Percentiles rank a stretch among this genome's conserved stretches.
These are phyloP conservation scores for Quercus agrifolia DNA, from an alignment of 306 rosid genomes.

Conservation along the genomic window DNA sequence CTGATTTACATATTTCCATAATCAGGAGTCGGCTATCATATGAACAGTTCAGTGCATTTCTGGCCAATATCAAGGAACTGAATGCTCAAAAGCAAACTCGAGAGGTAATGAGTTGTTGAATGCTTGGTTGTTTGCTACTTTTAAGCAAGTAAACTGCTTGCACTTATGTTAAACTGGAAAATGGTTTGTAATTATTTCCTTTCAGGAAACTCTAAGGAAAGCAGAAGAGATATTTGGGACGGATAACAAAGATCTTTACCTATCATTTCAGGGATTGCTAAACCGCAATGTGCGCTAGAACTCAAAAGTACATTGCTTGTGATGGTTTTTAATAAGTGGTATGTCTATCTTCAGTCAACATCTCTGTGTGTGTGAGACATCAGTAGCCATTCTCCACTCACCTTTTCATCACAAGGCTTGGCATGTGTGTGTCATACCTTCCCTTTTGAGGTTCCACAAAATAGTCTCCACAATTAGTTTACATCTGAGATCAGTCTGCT, in stretches of 20 bases:
- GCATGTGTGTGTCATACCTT: background rate
- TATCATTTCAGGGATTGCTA: conserved; percentile 90
- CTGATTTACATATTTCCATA: conserved; percentile 17
- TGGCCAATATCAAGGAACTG: conserved; percentile 90
- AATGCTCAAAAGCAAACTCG: conserved; percentile 97
- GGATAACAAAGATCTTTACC: conserved; percentile 90
- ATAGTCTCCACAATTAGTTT: background rate
- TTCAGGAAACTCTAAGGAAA: conserved; percentile 87
- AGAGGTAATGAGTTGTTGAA: conserved; percentile 55
- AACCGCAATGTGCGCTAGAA: conserved; percentile 68
- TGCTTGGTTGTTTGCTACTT: conserved; percentile 7
- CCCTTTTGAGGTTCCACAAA: background rate
- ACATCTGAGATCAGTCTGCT: background rate
- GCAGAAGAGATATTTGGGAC: conserved; percentile 97
- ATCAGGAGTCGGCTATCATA: conserved; percentile 94
- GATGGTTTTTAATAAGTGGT: conserved; percentile 32
- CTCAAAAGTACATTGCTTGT: conserved; percentile 27
- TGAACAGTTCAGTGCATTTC: conserved; percentile 98
- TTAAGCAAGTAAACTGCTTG: background rate
- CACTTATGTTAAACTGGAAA: conserved; percentile 4
- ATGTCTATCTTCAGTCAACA: conserved; percentile 18
- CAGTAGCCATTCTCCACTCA: background rate
- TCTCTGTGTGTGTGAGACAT: conserved; percentile 7
- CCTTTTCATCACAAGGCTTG: background rate
- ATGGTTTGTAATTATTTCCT: conserved; percentile 24